Conservation (phyloP, 73 alveolate species). For the Paramecium octaurelia region DNA sequence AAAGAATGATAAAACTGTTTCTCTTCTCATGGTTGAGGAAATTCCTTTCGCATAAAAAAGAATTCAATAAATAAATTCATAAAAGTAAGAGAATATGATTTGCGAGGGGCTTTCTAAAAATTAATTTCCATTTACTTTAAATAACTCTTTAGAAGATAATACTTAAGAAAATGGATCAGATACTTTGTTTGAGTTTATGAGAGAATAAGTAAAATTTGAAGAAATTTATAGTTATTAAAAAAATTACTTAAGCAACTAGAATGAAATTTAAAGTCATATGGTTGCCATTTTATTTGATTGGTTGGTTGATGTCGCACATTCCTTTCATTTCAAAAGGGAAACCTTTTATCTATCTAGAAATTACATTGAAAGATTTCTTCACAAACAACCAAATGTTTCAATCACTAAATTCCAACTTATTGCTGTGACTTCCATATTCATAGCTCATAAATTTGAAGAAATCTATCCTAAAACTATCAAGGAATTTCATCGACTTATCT, state of each 20-base stretch:
- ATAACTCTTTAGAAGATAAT: neutral
- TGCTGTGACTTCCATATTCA: neutral
- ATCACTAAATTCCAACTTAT: neutral
- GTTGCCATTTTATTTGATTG: neutral
- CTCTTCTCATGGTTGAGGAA: neutral
- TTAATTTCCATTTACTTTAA: neutral
- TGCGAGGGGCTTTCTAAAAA: neutral
- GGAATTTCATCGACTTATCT: neutral
- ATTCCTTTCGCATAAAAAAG: neutral
- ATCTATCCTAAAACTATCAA: neutral
- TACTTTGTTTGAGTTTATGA: neutral
- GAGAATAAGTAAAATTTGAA: conserved; percentile 1
- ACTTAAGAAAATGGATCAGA: neutral
- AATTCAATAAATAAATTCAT: neutral
- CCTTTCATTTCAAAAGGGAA: conserved; percentile 10
- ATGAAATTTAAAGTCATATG: conserved; percentile 3
- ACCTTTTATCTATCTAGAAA: neutral
- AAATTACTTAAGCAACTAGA: neutral
- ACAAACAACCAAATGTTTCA: neutral
- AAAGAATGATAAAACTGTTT: neutral
- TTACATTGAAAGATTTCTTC: neutral
- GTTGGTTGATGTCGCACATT: conserved; percentile 3
- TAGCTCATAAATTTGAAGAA: conserved; percentile 43
- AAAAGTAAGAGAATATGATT: neutral
- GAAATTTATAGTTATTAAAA: neutral